Percentiles rank a stretch among this genome's conserved stretches.
phyloP scores from a whole-genome alignment of 2,329 filamentous ascomycete species.

The Colletotrichum cereale region DNA sequence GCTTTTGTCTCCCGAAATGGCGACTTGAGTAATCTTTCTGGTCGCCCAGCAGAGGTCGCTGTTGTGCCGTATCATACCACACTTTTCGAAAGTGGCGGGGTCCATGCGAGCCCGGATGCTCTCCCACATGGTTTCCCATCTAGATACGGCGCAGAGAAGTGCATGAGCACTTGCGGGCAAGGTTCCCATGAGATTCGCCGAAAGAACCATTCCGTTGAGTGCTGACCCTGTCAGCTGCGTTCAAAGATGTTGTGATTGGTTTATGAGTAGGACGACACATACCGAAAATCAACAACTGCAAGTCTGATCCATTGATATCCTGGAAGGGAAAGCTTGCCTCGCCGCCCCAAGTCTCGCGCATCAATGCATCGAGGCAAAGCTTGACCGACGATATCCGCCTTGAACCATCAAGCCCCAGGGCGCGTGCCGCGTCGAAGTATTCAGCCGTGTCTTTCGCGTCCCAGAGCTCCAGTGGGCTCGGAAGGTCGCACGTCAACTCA shows the following conservation, averaged over 20 bases:
- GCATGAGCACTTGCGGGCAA: constrained; percentile 28
- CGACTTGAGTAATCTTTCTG: constrained; percentile 29
- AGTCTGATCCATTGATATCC: constrained; percentile 31
- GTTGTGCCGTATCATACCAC: constrained; percentile 31
- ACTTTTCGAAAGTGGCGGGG: constrained; percentile 1
- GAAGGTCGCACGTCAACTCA: constrained; percentile 46
- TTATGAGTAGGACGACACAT: not conserved
- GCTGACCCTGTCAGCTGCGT: constrained; percentile 8
- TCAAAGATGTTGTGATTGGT: no score
- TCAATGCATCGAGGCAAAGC: constrained; percentile 41
- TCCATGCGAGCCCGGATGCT: constrained; percentile 5
- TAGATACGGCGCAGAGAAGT: constrained; percentile 38
- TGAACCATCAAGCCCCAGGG: not conserved
- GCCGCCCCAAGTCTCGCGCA: constrained; percentile 41
- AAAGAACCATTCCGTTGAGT: constrained; percentile 33
- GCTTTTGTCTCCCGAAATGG: constrained; percentile 29
- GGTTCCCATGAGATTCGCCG: constrained; percentile 39
- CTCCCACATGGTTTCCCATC: constrained; percentile 44
- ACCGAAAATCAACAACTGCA: constrained; percentile 37
- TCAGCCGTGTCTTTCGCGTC: constrained; percentile 42
- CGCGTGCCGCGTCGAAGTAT: constrained; percentile 33
- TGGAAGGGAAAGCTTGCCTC: constrained; percentile 30
- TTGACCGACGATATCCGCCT: constrained; percentile 35
- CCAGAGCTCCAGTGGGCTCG: constrained; percentile 45
- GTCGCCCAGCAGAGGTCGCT: constrained; percentile 37